phyloP scores from a whole-genome alignment of 805 yeast species.

The Candida xyloterini region DNA sequence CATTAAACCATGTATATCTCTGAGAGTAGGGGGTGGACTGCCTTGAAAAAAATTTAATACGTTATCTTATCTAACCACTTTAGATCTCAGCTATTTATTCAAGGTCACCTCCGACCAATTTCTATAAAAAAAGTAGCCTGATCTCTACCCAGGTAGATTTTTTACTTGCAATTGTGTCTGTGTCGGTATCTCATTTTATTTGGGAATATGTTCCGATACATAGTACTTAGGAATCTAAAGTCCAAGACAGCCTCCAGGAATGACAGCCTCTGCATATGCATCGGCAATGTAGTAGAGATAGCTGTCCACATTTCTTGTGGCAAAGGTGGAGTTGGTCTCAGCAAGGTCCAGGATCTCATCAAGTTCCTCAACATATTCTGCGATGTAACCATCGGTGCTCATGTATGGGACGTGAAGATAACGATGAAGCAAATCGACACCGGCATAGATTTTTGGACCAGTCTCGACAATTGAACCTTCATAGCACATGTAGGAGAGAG shows the following conservation, averaged over 20 bases:
- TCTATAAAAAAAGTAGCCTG: too few relatives aligned
- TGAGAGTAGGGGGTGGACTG: too few relatives aligned
- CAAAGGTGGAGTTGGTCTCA: constrained; percentile 30
- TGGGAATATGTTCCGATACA: too few relatives aligned
- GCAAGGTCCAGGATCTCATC: constrained; percentile 37
- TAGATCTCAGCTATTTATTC: too few relatives aligned
- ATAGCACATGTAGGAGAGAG: constrained; percentile 34
- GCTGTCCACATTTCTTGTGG: constrained; percentile 36
- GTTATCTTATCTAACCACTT: too few relatives aligned
- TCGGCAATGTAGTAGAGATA: constrained; percentile 33
- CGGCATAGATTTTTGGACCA: constrained; percentile 33
- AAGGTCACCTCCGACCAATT: too few relatives aligned
- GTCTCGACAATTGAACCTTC: constrained; percentile 33
- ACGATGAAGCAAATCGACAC: constrained; percentile 38
- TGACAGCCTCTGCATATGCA: constrained; percentile 30
- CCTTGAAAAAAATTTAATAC: too few relatives aligned
- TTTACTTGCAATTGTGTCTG: too few relatives aligned
- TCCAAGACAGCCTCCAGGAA: constrained; percentile 29
- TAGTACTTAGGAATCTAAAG: too few relatives aligned
- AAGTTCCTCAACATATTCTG: constrained; percentile 36
- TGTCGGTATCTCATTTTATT: too few relatives aligned
- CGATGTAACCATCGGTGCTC: constrained; percentile 31
- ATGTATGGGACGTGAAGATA: constrained; percentile 35
- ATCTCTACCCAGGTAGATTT: too few relatives aligned
- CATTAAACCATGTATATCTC: too few relatives aligned